Evolutionary conservation across 352 stramenopile species (phyloP), one percentile per base, ranked within the genome.

Genomic region (Phytophthora constricta): DNA sequence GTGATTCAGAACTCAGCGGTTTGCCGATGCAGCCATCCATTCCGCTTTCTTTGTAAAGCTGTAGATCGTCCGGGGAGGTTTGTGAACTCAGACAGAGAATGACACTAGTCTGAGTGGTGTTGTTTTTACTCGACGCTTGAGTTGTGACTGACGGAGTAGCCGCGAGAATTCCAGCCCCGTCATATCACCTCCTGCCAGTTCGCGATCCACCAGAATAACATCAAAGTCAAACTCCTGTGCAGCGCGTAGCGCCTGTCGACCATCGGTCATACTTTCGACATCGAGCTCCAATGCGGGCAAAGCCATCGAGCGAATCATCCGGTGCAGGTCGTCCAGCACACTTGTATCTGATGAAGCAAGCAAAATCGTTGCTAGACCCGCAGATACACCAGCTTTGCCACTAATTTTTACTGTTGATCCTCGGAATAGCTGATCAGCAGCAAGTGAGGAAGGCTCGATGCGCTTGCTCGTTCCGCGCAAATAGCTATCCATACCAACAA

Each of bases 1-100:
- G 58, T 2, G 89, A 86, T 7, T 84, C 76, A 4, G 47, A 48
- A 27, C 85, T 74, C 8, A 97, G 46, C 1, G 94, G 94, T 60
- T 95, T 96, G 27, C 81, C 82, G 19, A 98, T 73, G 57, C 92
- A 98, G 5, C 94, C 92, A 66, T 97, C 91, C 79, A 98, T 96
- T n/a, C 91, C 92, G 7, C 74, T 80, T 26, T 95, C 82, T 62
- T 95, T 96, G 70, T 98, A 98, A 8, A 82, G 56, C 46, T 91
- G 80, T 3, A 98, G 72, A 63, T 98, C 89, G 8, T 78, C 66
- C 0, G 78, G 62, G 2, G 80, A 63, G 1, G 85, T 96, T 50
- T 87, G 58, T 11, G 60, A 70, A 17, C 75, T 95, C 11, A 97
- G 51, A n/a, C 83, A 95, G 1, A 98, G 63, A 25, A 98, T 74